Conservation (phyloP, 2,329 filamentous ascomycete genomes). For the Penicillium sp. region DNA sequence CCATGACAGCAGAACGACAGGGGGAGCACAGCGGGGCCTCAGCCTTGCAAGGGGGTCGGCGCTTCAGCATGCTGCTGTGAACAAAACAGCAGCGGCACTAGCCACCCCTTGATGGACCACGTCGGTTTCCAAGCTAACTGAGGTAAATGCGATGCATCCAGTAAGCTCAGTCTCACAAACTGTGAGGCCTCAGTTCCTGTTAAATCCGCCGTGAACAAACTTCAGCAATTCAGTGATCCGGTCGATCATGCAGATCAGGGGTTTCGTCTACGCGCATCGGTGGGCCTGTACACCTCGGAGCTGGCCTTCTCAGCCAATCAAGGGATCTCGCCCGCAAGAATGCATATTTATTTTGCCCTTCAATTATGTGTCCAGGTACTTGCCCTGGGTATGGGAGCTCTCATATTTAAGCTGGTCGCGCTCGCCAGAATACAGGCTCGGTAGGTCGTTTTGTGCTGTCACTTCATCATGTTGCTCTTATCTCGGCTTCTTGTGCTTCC, state of each 20-base stretch:
- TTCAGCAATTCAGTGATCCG: constrained; percentile 1
- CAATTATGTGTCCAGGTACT: constrained; percentile 11
- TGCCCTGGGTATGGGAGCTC: not conserved
- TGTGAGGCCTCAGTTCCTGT: not conserved
- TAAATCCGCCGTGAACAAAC: not conserved
- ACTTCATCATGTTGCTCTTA: constrained; percentile 15
- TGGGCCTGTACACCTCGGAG: constrained; percentile 11
- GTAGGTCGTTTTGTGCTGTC: constrained; percentile 6
- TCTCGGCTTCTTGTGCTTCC: constrained; percentile 7
- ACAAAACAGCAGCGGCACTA: constrained; percentile 1
- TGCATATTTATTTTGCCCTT: constrained; percentile 15
- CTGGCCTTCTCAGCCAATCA: constrained; percentile 18
- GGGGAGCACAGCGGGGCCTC: constrained; percentile 1
- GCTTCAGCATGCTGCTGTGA: not conserved
- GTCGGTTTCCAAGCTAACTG: constrained; percentile 8
- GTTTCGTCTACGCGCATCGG: constrained; percentile 7
- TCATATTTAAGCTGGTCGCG: constrained; percentile 16
- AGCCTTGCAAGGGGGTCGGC: constrained; percentile 11
- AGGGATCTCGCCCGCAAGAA: constrained; percentile 10
- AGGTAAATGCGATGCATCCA: constrained; percentile 4
- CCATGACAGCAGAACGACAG: no score
- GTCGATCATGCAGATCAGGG: constrained; percentile 23
- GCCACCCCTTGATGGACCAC: constrained; percentile 13
- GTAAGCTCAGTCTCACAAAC: not conserved
- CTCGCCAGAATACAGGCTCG: not conserved